Percentiles rank a stretch among this genome's conserved stretches.
Conservation (phyloP, 495 filamentous ascomycete species). For the Hypomontagnella monticulosa region DNA sequence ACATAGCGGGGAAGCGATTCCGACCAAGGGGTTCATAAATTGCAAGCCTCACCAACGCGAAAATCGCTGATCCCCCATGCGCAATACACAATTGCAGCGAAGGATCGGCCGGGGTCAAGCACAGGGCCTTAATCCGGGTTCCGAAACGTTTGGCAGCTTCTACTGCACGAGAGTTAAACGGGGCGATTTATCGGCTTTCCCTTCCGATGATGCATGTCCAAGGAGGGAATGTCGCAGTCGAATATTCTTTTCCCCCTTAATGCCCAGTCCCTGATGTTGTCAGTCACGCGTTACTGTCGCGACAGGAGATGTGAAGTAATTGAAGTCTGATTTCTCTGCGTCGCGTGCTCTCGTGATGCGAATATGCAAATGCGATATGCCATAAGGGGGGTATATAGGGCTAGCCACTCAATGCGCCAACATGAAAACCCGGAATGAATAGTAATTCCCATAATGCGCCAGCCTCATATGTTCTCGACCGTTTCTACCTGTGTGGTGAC, state of each 20-base stretch:
- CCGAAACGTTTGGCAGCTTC: slow-evolving; percentile 22
- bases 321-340: slow-evolving; percentile 7
- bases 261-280: neutral
- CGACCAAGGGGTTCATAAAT: slow-evolving; percentile 14
- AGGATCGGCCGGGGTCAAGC: slow-evolving; percentile 7
- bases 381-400: slow-evolving; percentile 19
- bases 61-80: slow-evolving; percentile 16
- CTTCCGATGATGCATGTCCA: slow-evolving; percentile 10
- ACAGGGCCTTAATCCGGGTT: slow-evolving; percentile 21
- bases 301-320: neutral
- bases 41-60: slow-evolving; percentile 11
- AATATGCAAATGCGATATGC: slow-evolving; percentile 7
- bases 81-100: neutral
- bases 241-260: neutral
- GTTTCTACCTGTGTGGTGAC: slow-evolving; percentile 35
- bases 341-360: slow-evolving; percentile 1
- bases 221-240: neutral
- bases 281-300: neutral
- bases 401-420: slow-evolving; percentile 29
- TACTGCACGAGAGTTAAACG: slow-evolving; percentile 13
- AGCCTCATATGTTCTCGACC: slow-evolving; percentile 11
- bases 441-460: slow-evolving; percentile 17
- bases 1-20: slow-evolving; percentile 32
- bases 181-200: slow-evolving; percentile 17
- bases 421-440: slow-evolving; percentile 18